Conservation (phyloP, 805 yeast species). For the Komagataella mondaviorum region DNA sequence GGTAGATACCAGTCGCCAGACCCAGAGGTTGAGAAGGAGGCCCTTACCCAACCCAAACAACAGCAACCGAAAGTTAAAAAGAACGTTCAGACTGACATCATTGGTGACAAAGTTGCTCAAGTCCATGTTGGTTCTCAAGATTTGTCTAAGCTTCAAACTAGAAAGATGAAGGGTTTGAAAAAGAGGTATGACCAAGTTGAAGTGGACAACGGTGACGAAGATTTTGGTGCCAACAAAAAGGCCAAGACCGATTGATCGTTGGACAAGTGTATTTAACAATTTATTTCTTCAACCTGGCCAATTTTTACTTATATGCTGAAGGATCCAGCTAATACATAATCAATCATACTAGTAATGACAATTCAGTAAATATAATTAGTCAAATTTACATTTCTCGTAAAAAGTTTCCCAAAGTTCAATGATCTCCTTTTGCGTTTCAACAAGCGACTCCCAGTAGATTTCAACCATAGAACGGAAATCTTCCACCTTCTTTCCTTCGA, state of each 20-base stretch:
- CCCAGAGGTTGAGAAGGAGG: conserved; percentile 86
- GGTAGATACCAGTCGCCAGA: conserved; percentile 78
- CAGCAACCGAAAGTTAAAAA: conserved; percentile 72
- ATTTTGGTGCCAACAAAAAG: conserved; percentile 9
- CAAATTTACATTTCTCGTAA: conserved; percentile 37
- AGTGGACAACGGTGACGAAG: conserved; percentile 37
- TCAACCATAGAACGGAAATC: conserved; percentile 88
- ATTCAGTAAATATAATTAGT: conserved; percentile 1
- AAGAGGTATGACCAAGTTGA: conserved; percentile 69
- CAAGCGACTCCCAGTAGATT: conserved; percentile 77
- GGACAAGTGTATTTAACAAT: neutral
- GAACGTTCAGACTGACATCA: conserved; percentile 72
- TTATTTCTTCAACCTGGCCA: neutral
- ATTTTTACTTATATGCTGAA: neutral
- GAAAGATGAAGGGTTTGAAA: conserved; percentile 98
- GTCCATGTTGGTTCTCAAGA: conserved; percentile 96
- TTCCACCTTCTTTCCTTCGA: conserved; percentile 63
- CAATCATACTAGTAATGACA: neutral
- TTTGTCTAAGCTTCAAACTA: conserved; percentile 76
- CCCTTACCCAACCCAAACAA: conserved; percentile 68
- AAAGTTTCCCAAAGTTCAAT: conserved; percentile 85
- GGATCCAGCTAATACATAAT: neutral
- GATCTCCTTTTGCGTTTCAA: conserved; percentile 87
- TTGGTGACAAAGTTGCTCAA: conserved; percentile 97
- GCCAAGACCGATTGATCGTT: conserved; percentile 2